Evolutionary conservation across 1,139 yeast species (phyloP).

Genomic region (Zhuliangozyma parablackwelliae): DNA sequence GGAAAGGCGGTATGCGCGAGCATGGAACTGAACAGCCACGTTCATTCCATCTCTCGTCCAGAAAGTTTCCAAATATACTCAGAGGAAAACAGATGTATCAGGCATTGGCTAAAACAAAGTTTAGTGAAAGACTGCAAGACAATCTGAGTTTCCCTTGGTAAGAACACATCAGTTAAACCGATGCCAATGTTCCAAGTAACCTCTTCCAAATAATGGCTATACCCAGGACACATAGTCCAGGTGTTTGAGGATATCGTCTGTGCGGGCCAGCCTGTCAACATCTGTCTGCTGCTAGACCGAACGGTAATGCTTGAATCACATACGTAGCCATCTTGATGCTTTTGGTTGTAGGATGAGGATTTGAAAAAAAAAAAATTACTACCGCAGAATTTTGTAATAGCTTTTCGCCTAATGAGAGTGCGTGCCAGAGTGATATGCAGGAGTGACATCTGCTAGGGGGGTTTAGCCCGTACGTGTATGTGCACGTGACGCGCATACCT

Average conservation of each 20-base stretch:
- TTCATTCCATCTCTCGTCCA: slow-evolving; percentile 38
- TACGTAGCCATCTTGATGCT: slow-evolving; percentile 17
- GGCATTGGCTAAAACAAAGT: slow-evolving; percentile 40
- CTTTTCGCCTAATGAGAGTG: too few relatives aligned
- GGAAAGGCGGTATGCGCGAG: slow-evolving; percentile 24
- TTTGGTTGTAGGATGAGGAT: not conserved
- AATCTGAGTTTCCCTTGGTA: slow-evolving; percentile 44
- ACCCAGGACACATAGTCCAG: slow-evolving; percentile 4
- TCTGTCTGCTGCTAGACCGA: slow-evolving; percentile 9
- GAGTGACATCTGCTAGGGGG: too few relatives aligned
- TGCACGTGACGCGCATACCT: too few relatives aligned
- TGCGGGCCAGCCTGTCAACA: slow-evolving; percentile 4
- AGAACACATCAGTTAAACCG: not conserved
- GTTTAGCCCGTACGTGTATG: too few relatives aligned
- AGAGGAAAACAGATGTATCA: slow-evolving; percentile 50
- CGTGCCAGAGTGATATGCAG: too few relatives aligned
- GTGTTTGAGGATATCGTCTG: not conserved
- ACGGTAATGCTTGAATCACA: slow-evolving; percentile 6
- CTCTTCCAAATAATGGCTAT: not conserved
- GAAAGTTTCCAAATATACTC: slow-evolving; percentile 18
- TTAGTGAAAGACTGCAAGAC: slow-evolving; percentile 37
- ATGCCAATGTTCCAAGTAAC: too few relatives aligned
- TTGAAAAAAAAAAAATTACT: too few relatives aligned
- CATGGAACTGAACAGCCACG: slow-evolving; percentile 44
- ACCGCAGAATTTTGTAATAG: too few relatives aligned